Evolutionary conservation across 73 alveolate species (phyloP), one percentile per base, ranked within the genome.

Genomic region (Stentor coeruleus): DNA sequence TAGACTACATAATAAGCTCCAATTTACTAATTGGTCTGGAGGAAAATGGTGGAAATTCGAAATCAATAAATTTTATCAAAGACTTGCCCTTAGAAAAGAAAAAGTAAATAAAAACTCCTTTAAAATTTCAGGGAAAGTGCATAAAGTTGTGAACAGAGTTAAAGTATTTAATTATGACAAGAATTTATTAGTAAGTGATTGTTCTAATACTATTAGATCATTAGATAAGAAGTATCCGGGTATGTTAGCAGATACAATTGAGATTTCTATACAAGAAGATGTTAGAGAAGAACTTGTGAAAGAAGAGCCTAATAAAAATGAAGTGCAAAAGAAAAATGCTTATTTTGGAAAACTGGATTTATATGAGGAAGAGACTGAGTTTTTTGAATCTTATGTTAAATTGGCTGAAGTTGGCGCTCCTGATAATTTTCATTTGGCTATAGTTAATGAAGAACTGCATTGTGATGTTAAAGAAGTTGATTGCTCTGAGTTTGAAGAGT

Each of bases 31-130:
- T 20, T 11, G 87, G 0, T 60, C 35, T 6, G 72, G 77, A 11
- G 82, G 72, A 74, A 81, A 84, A 39, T 90, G 96, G 93, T 90
- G 96, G 96, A 88, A 90, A 59, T 28, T 59, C 26, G 57, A 57
- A 79, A 31, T 79, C 3, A 39, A 28, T 26, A 42, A 26, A 35
- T 79, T n/a, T 79, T 2, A 28, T 20, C n/a, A 66, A 20, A 66
- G 79, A 2, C 36, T 66, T 20, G 79, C 49, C n/a, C 11, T 66
- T 57, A 20, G 73, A 31, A 66, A 49, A 49, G 20, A 49, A 11
- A 11, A 49, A 20, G 6, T 20, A 49, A 49, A 49, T 6, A 11
- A 6, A 6, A 20, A 49, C 66, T 49, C 6, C 66, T 20, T 20
- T 20, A 49, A 49, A 49, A n/a, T n/a, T 49, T 20, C 66, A 49